phyloP scores from a whole-genome alignment of 768 basidiomycete genomes.

The Boletus sp. region DNA sequence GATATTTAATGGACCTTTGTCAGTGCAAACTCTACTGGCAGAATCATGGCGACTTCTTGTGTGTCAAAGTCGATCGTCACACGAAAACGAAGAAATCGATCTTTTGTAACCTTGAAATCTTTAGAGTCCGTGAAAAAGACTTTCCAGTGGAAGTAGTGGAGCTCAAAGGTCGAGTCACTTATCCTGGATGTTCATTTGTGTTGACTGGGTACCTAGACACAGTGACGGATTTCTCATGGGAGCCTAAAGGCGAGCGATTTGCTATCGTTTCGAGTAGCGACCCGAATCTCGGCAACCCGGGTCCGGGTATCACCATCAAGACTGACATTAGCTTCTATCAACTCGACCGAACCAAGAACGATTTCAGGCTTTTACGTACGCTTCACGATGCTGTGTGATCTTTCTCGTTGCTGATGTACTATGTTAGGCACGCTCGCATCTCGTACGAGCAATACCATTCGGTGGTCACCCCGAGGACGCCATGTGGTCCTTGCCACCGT shows the following conservation, averaged over 20 bases:
- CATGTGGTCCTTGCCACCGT: conserved; percentile 96
- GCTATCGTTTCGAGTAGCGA: conserved; percentile 93
- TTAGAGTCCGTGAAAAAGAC: conserved; percentile 96
- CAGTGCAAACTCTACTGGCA: conserved; percentile 99
- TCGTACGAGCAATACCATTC: conserved; percentile 89
- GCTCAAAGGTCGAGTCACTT: conserved; percentile 69
- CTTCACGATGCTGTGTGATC: conserved; percentile 4
- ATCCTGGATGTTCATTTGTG: neutral
- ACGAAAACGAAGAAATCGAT: conserved; percentile 98
- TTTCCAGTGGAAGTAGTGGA: conserved; percentile 97
- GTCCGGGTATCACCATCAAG: conserved; percentile 91
- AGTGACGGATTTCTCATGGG: conserved; percentile 97
- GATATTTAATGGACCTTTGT: conserved; percentile 8
- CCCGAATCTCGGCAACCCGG: conserved; percentile 87
- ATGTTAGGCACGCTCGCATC: conserved; percentile 66
- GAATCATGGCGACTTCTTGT: conserved; percentile 96
- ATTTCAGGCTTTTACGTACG: conserved; percentile 88
- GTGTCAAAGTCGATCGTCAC: conserved; percentile 98
- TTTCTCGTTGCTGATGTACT: conserved; percentile 6
- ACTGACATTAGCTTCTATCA: conserved; percentile 97
- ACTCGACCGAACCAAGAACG: conserved; percentile 87
- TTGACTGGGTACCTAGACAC: conserved; percentile 56
- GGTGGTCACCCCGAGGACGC: conserved; percentile 95
- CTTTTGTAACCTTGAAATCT: conserved; percentile 97
- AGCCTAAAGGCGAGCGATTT: conserved; percentile 96